These are phyloP conservation scores for Somion occarium DNA, from an alignment of 1,284 basidiomycete species.

Conservation along the genomic window DNA sequence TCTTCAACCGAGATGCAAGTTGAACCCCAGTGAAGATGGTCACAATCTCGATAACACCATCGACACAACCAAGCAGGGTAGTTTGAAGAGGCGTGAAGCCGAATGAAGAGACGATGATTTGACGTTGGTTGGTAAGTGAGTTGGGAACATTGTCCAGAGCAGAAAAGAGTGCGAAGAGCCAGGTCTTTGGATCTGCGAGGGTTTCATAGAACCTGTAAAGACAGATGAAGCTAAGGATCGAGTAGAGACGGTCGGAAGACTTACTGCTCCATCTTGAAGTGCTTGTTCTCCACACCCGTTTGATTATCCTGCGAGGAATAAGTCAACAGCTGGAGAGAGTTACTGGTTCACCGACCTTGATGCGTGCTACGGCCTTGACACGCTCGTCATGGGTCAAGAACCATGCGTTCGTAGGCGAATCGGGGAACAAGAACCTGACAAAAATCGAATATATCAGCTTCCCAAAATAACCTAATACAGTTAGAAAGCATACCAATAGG, in stretches of 20 bases:
- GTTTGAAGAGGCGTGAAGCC: constrained; percentile 64
- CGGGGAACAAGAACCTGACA: constrained; percentile 61
- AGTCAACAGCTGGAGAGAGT: neutral
- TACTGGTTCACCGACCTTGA: constrained; percentile 40
- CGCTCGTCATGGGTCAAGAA: constrained; percentile 62
- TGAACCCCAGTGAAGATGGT: constrained; percentile 58
- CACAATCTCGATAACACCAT: constrained; percentile 63
- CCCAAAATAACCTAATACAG: constrained; percentile 32
- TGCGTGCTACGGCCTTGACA: constrained; percentile 58
- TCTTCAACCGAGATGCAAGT: constrained; percentile 48
- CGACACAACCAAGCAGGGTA: constrained; percentile 65
- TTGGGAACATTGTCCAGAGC: constrained; percentile 63
- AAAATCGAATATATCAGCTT: neutral
- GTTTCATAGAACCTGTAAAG: constrained; percentile 57
- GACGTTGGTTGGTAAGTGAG: constrained; percentile 65
- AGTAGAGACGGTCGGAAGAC: constrained; percentile 18
- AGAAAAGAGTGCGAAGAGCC: constrained; percentile 64
- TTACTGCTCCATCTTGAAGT: constrained; percentile 38
- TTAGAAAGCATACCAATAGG: constrained; percentile 58
- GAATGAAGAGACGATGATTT: constrained; percentile 65
- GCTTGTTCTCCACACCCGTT: constrained; percentile 36
- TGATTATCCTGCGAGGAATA: constrained; percentile 27
- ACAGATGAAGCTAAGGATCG: constrained; percentile 9
- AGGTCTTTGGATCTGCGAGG: constrained; percentile 63
- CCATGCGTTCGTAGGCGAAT: constrained; percentile 67